Conservation (phyloP, 768 basidiomycete genomes). For the Obba rivulosa region DNA sequence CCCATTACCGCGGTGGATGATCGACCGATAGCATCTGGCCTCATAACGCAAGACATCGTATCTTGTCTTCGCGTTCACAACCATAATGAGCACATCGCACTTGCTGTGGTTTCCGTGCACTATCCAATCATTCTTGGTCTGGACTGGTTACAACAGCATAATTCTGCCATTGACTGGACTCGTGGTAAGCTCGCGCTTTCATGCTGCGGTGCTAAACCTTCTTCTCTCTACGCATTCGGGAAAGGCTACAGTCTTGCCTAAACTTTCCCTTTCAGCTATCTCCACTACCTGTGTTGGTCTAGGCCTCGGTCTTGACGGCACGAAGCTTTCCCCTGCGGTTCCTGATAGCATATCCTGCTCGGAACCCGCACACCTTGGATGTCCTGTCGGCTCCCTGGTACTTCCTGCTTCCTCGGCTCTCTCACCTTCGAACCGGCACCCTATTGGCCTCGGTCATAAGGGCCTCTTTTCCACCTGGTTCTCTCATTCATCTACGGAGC, state of each 20-base stretch:
- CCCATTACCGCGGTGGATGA: constrained; percentile 34
- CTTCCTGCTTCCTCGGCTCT: too few relatives aligned
- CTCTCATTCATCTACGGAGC: background rate
- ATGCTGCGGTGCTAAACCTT: constrained; percentile 5
- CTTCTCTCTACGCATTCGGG: too few relatives aligned
- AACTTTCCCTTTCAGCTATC: background rate
- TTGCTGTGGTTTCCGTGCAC: constrained; percentile 27
- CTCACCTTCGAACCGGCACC: too few relatives aligned
- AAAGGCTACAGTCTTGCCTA: too few relatives aligned
- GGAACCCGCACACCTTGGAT: background rate
- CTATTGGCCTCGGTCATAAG: background rate
- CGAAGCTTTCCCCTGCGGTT: background rate
- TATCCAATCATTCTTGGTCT: constrained; percentile 33
- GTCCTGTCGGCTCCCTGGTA: too few relatives aligned
- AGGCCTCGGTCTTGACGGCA: constrained; percentile 16
- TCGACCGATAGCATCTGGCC: constrained; percentile 34
- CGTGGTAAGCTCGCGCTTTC: constrained; percentile 21
- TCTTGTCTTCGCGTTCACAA: constrained; percentile 19
- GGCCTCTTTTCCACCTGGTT: background rate
- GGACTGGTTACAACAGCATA: constrained; percentile 32
- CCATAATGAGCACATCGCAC: constrained; percentile 22
- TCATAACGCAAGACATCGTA: constrained; percentile 32
- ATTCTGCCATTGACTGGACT: constrained; percentile 32
- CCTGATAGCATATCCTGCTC: background rate
- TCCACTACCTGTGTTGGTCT: constrained; percentile 9